Evolutionary conservation across 2,329 filamentous ascomycete species (phyloP).

Genomic region (Zalaria sp.): DNA sequence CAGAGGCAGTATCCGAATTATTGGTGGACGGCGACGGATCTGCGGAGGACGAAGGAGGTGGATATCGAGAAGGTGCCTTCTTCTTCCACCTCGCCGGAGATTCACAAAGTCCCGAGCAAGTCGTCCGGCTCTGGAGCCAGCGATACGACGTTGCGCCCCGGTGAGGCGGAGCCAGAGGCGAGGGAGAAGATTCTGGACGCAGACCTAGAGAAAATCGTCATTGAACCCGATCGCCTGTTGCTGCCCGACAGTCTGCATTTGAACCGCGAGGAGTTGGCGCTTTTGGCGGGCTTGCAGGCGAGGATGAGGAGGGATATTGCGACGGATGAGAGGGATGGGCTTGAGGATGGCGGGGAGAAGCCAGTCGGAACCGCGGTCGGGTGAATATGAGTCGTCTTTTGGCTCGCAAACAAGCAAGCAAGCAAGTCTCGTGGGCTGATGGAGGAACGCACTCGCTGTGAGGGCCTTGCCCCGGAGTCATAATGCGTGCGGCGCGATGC

Average conservation of each 20-base stretch:
- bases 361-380: too few species aligned
- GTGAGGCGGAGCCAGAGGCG: neutral
- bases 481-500: too few species aligned
- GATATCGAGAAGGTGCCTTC: conserved; percentile 5
- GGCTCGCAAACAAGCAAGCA: too few species aligned
- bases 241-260: conserved; percentile 22
- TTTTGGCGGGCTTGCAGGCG: conserved; percentile 21
- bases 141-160: conserved; percentile 1
- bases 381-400: too few species aligned
- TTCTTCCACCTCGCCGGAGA: conserved; percentile 1
- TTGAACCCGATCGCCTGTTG: conserved; percentile 16
- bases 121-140: conserved; percentile 1
- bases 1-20: conserved; percentile 31
- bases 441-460: too few species aligned
- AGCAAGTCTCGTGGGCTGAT: too few species aligned
- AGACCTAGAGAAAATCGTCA: conserved; percentile 14
- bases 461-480: too few species aligned
- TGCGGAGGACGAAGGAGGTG: conserved; percentile 9
- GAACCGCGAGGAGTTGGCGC: conserved; percentile 18
- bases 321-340: neutral
- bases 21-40: conserved; percentile 29
- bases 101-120: conserved; percentile 6
- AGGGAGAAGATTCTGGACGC: conserved; percentile 8
- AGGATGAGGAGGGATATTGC: conserved; percentile 12
- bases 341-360: too few species aligned